These are phyloP conservation scores for Picea sitchensis DNA, from an alignment of 75 land plant species.

Conservation along the genomic window DNA sequence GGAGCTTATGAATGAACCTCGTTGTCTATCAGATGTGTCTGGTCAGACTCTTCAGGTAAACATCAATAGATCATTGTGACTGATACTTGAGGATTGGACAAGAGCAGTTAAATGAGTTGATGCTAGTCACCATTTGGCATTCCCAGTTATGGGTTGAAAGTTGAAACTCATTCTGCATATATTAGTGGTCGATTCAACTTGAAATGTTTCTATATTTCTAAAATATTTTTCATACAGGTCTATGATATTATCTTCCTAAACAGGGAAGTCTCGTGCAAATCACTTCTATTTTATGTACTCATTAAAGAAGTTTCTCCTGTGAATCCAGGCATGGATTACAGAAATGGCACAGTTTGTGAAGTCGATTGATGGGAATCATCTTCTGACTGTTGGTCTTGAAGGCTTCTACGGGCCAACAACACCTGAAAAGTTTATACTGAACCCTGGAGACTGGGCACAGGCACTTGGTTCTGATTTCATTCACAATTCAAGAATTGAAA, in stretches of 20 bases:
- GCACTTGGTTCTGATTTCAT: slow-evolving; percentile 83
- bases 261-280: neutral
- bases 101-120: neutral
- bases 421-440: slow-evolving; percentile 35
- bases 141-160: neutral
- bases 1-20: slow-evolving; percentile 90
- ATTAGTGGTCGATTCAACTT: neutral
- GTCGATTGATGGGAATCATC: slow-evolving; percentile 69
- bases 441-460: slow-evolving; percentile 56
- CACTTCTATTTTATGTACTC: slow-evolving; percentile 1
- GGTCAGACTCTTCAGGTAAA: slow-evolving; percentile 68
- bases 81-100: neutral
- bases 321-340: slow-evolving; percentile 78
- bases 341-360: slow-evolving; percentile 84
- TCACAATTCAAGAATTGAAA: slow-evolving; percentile 47
- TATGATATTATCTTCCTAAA: neutral
- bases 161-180: neutral
- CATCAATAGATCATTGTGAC: neutral
- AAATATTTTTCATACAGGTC: neutral
- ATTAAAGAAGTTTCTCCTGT: neutral
- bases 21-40: slow-evolving; percentile 48
- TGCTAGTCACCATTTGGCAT: neutral
- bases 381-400: slow-evolving; percentile 75
- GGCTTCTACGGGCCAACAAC: slow-evolving; percentile 74
- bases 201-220: neutral